Evolutionary conservation across 495 filamentous ascomycete genomes (phyloP).

Genomic region (Bacidia rubella): DNA sequence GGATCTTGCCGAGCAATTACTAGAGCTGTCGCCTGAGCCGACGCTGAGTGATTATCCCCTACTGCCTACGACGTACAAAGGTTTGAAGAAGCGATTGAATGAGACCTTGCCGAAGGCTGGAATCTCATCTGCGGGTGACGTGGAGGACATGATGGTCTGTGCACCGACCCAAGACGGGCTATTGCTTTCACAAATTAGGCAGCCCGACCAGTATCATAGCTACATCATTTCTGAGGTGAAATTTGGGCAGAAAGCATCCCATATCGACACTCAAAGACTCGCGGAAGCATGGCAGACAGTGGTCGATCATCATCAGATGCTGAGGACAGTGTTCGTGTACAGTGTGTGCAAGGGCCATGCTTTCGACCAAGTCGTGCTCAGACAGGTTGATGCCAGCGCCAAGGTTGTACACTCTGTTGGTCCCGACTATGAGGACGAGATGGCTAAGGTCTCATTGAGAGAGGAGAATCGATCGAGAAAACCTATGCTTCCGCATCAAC

Average conservation of each 20-base stretch:
- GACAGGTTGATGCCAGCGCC: constrained; percentile 25
- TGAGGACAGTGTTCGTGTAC: constrained; percentile 44
- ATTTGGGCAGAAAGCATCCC: constrained; percentile 11
- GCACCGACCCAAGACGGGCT: constrained; percentile 55
- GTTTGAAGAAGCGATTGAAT: constrained; percentile 27
- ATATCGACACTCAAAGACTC: constrained; percentile 29
- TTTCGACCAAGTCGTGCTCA: constrained; percentile 42
- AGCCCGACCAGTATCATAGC: constrained; percentile 34
- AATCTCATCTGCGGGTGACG: constrained; percentile 29
- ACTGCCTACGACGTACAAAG: constrained; percentile 43
- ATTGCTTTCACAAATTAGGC: constrained; percentile 46
- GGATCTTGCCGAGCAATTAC: constrained; percentile 37
- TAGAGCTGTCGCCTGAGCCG: constrained; percentile 35
- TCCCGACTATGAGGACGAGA: constrained; percentile 17
- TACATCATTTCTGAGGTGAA: constrained; percentile 35
- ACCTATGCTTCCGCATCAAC: constrained; percentile 33
- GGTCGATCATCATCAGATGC: constrained; percentile 37
- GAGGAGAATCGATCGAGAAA: constrained; percentile 25
- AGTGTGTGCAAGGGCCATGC: constrained; percentile 36
- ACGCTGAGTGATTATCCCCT: constrained; percentile 52
- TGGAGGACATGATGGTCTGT: constrained; percentile 51
- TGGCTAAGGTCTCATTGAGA: constrained; percentile 26
- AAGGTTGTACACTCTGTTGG: constrained; percentile 30
- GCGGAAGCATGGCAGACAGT: constrained; percentile 39
- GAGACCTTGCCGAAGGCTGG: constrained; percentile 36